Evolutionary conservation across 441 rosid species (phyloP).

Genomic region (Bocquillonia castaneifolia): DNA sequence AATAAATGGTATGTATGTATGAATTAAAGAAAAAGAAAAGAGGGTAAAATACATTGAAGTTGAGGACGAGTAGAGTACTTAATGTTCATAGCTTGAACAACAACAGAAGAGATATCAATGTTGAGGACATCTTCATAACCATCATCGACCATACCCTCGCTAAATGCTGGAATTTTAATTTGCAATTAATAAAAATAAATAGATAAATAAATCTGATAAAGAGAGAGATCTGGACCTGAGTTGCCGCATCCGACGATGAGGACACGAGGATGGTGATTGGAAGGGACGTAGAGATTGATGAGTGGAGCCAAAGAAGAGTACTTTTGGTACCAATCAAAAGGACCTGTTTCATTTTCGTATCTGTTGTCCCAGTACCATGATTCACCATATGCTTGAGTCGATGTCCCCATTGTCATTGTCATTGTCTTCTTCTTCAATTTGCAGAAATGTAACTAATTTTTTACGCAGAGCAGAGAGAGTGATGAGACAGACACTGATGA

Average conservation of each 20-base stretch:
- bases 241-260: slow-evolving; percentile 85
- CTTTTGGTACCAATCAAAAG: slow-evolving; percentile 90
- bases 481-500: neutral
- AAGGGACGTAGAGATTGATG: slow-evolving; percentile 61
- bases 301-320: slow-evolving; percentile 74
- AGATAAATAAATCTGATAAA: neutral
- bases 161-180: slow-evolving; percentile 41
- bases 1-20: neutral
- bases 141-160: slow-evolving; percentile 73
- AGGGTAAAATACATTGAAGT: slow-evolving; percentile 53
- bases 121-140: slow-evolving; percentile 71
- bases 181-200: neutral
- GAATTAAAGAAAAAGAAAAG: neutral
- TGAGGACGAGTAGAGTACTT: slow-evolving; percentile 53
- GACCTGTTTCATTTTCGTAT: slow-evolving; percentile 60
- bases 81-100: slow-evolving; percentile 52
- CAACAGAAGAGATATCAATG: slow-evolving; percentile 72
- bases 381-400: slow-evolving; percentile 78
- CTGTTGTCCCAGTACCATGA: slow-evolving; percentile 82
- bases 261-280: slow-evolving; percentile 36
- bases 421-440: neutral
- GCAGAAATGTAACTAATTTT: neutral
- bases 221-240: slow-evolving; percentile 46
- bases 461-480: too few relatives aligned
- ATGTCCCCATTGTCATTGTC: slow-evolving; percentile 32